Conservation (phyloP, 1,284 basidiomycete species). For the Moesziomyces parantarcticus region DNA sequence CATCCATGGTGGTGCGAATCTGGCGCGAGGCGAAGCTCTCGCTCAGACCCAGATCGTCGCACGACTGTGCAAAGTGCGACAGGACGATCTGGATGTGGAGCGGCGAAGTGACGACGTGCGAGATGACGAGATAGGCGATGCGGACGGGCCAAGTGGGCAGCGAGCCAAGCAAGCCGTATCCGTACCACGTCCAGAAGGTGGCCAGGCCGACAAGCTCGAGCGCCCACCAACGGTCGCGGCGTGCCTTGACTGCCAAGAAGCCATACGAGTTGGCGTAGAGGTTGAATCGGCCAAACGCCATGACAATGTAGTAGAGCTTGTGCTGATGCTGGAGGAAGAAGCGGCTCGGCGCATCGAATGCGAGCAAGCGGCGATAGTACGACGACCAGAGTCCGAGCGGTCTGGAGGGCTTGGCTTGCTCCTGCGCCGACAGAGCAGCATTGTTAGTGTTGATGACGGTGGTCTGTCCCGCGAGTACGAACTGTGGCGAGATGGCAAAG, state of each 20-base stretch:
- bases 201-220: constrained; percentile 77
- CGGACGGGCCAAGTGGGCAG: constrained; percentile 77
- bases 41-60: constrained; percentile 85
- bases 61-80: constrained; percentile 96
- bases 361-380: constrained; percentile 90
- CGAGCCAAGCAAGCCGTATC: constrained; percentile 72
- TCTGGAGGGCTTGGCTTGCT: background rate
- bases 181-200: constrained; percentile 86
- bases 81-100: constrained; percentile 85
- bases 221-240: constrained; percentile 63
- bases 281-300: constrained; percentile 93
- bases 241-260: constrained; percentile 75
- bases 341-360: constrained; percentile 79
- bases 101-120: constrained; percentile 83
- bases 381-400: constrained; percentile 79
- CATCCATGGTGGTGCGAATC: constrained; percentile 94
- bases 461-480: constrained; percentile 68
- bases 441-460: constrained; percentile 24
- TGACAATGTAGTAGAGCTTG: constrained; percentile 90
- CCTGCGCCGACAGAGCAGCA: background rate
- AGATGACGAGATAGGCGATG: constrained; percentile 79
- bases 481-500: constrained; percentile 89
- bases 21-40: constrained; percentile 95
- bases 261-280: constrained; percentile 89
- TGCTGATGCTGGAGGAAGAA: constrained; percentile 84